A percentile compares a stretch with the other conserved stretches of the same genome.
Evolutionary conservation across 305 asterid genomes (phyloP).

Genomic region (Rubia tinctorum): DNA sequence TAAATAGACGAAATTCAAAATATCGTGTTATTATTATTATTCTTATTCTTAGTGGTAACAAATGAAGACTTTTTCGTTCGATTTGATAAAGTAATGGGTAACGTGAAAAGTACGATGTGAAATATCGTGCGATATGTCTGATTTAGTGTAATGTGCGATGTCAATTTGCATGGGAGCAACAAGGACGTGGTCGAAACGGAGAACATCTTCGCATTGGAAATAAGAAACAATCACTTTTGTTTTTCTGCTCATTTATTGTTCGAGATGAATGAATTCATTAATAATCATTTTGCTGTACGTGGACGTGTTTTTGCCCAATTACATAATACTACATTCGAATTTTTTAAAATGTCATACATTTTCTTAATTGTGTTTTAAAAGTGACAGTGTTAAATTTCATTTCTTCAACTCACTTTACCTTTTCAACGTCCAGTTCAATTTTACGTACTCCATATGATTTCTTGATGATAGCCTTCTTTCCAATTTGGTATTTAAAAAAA

Average conservation of each 20-base stretch:
- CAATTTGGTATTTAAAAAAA: no score
- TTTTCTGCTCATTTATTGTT: background rate
- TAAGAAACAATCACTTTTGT: background rate
- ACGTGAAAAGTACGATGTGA: slow-evolving; percentile 71
- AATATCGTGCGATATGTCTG: slow-evolving; percentile 54
- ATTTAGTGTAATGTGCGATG: slow-evolving; percentile 45
- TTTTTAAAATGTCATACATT: no score
- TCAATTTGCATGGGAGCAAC: slow-evolving; percentile 45
- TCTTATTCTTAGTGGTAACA: slow-evolving; percentile 14
- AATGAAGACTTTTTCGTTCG: slow-evolving; percentile 11
- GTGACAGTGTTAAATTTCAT: no score
- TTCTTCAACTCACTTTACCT: no score
- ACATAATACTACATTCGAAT: no score
- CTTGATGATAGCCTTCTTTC: no score
- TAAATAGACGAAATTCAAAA: slow-evolving; percentile 25
- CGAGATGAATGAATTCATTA: background rate
- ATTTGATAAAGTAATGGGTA: slow-evolving; percentile 40
- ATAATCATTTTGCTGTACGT: background rate
- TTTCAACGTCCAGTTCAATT: no score
- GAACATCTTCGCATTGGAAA: slow-evolving; percentile 48
- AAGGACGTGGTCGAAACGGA: slow-evolving; percentile 84
- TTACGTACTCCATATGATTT: no score
- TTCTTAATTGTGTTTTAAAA: no score
- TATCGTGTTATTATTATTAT: background rate
- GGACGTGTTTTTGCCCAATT: no score